Evolutionary conservation across 257 asterid genomes (phyloP).

Genomic region (Forsythia viridissima): DNA sequence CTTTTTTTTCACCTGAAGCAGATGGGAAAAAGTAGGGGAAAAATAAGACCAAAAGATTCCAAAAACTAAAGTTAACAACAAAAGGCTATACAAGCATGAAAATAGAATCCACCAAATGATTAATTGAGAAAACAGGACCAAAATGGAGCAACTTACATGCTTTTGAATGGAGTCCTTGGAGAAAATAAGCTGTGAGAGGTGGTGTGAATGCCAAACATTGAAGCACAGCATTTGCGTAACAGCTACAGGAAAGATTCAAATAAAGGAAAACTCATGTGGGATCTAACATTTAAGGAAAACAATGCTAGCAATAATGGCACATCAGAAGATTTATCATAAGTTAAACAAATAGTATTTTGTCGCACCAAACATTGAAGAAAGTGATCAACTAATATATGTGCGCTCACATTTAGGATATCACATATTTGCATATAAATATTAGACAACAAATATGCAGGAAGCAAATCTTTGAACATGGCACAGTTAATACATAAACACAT

Average conservation of each 20-base stretch:
- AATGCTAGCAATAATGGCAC: background rate
- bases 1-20: constrained; percentile 52
- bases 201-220: constrained; percentile 86
- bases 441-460: background rate
- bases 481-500: background rate
- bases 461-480: background rate
- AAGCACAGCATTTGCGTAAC: constrained; percentile 85
- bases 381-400: background rate
- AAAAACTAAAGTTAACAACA: background rate
- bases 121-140: constrained; percentile 4
- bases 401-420: background rate
- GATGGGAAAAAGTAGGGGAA: constrained; percentile 9
- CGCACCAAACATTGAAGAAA: background rate
- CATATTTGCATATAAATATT: background rate
- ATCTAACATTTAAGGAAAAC: constrained; percentile 4
- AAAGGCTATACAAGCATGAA: background rate
- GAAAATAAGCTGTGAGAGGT: constrained; percentile 81
- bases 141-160: constrained; percentile 47
- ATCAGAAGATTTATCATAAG: background rate
- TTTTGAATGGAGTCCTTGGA: constrained; percentile 74
- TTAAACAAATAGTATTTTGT: background rate
- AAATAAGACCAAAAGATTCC: background rate
- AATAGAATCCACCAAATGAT: background rate
- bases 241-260: constrained; percentile 51
- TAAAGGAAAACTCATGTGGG: background rate